Evolutionary conservation across 257 asterid genomes (phyloP).

Genomic region (Ilex aquifolium): DNA sequence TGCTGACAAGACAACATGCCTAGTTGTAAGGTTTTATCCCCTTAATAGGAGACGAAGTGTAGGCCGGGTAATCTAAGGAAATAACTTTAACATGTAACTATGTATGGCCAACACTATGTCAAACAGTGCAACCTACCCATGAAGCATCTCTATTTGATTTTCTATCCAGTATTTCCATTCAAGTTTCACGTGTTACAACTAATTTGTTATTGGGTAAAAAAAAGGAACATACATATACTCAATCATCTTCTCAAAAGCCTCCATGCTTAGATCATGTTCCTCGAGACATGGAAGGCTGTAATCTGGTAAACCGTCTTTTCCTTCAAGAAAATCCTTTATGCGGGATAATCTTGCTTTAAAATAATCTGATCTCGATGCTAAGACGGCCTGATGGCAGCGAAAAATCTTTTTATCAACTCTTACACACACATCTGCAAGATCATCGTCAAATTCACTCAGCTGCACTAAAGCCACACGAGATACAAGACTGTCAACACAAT

Average conservation of each 20-base stretch:
- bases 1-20: no score
- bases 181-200: no score
- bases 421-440: slow-evolving; percentile 82
- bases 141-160: no score
- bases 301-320: slow-evolving; percentile 37
- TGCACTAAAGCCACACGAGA: slow-evolving; percentile 35
- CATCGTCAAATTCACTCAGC: slow-evolving; percentile 41
- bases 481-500: slow-evolving; percentile 30
- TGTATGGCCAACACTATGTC: no score
- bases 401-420: slow-evolving; percentile 60
- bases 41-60: no score
- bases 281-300: slow-evolving; percentile 64
- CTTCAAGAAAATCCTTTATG: slow-evolving; percentile 58
- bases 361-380: slow-evolving; percentile 91
- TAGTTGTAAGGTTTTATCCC: no score
- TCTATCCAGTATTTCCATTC: no score
- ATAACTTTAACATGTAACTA: no score
- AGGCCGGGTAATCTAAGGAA: no score
- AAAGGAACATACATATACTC: slow-evolving; percentile 68
- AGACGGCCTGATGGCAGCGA: slow-evolving; percentile 81
- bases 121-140: no score
- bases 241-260: slow-evolving; percentile 78
- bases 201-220: neutral
- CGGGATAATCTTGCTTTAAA: slow-evolving; percentile 88
- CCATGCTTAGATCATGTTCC: slow-evolving; percentile 76